Percentiles rank a stretch among this genome's conserved stretches.
Conservation (phyloP, 306 rosid species). For the Quercus alba region DNA sequence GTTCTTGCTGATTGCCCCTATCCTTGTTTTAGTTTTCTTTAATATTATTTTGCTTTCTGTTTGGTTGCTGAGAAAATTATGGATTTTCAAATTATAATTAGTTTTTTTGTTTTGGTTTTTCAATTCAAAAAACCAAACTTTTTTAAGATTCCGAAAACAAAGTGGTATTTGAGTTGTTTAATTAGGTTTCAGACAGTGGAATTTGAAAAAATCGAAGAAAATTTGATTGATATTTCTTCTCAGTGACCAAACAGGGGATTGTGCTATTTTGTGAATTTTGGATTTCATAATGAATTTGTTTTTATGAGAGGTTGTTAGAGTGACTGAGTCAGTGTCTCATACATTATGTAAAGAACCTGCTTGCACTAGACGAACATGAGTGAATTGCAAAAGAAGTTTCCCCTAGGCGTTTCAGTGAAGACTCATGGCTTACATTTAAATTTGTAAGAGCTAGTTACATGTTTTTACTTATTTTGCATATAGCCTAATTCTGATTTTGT, state of each 20-base stretch:
- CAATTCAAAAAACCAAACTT: background rate
- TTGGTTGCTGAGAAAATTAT: slow-evolving; percentile 48
- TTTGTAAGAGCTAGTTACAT: slow-evolving; percentile 96
- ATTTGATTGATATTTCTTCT: slow-evolving; percentile 7
- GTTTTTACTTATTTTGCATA: slow-evolving; percentile 36
- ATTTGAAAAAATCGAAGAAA: background rate
- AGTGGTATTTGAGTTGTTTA: background rate
- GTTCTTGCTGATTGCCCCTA: slow-evolving; percentile 18
- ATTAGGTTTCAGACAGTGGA: background rate
- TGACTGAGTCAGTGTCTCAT: slow-evolving; percentile 69
- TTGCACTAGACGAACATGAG: slow-evolving; percentile 79
- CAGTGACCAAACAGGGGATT: slow-evolving; percentile 37
- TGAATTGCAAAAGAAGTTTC: slow-evolving; percentile 93
- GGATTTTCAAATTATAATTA: background rate
- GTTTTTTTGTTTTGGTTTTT: background rate
- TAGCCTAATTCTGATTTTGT: slow-evolving; percentile 10
- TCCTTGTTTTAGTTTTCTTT: background rate
- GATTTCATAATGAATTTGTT: slow-evolving; percentile 41
- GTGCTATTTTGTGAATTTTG: slow-evolving; percentile 12
- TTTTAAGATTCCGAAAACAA: background rate
- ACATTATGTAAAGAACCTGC: slow-evolving; percentile 76
- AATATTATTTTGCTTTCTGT: slow-evolving; percentile 25
- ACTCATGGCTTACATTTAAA: slow-evolving; percentile 84
- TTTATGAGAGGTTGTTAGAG: slow-evolving; percentile 69
- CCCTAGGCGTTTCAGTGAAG: slow-evolving; percentile 95